phyloP scores from a whole-genome alignment of 768 basidiomycete genomes.

The Solioccasus polychromus region DNA sequence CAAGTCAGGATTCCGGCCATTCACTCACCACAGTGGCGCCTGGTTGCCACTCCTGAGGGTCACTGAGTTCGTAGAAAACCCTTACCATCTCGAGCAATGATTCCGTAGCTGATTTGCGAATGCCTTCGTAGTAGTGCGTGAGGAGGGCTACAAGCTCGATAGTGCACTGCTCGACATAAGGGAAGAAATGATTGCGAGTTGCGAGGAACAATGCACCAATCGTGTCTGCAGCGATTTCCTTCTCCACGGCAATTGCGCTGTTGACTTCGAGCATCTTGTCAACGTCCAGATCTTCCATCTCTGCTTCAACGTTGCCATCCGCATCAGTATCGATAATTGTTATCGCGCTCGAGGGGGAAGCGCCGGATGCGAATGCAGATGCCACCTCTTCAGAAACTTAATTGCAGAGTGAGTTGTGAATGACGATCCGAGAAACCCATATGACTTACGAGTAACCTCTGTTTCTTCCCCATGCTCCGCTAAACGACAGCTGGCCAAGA shows the following conservation, averaged over 20 bases:
- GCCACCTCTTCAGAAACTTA: conserved; percentile 51
- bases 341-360: conserved; percentile 70
- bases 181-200: conserved; percentile 82
- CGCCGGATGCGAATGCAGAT: conserved; percentile 69
- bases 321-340: conserved; percentile 52
- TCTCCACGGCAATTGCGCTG: conserved; percentile 96
- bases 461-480: conserved; percentile 69
- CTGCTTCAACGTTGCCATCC: conserved; percentile 56
- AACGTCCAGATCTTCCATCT: conserved; percentile 76
- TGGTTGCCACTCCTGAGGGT: conserved; percentile 79
- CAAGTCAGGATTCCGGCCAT: not conserved
- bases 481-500: conserved; percentile 81
- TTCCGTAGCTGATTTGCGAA: conserved; percentile 88
- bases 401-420: conserved; percentile 3
- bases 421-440: not conserved
- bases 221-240: conserved; percentile 97
- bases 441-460: conserved; percentile 39
- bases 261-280: conserved; percentile 91
- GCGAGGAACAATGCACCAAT: conserved; percentile 87
- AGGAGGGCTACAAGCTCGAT: conserved; percentile 77
- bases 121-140: conserved; percentile 95
- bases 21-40: conserved; percentile 61
- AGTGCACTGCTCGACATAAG: conserved; percentile 81
- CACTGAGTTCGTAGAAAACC: conserved; percentile 87
- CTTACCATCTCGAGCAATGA: conserved; percentile 86